Evolutionary conservation across 139 green algal genomes (phyloP).

Genomic region (Pleodorina starrii): DNA sequence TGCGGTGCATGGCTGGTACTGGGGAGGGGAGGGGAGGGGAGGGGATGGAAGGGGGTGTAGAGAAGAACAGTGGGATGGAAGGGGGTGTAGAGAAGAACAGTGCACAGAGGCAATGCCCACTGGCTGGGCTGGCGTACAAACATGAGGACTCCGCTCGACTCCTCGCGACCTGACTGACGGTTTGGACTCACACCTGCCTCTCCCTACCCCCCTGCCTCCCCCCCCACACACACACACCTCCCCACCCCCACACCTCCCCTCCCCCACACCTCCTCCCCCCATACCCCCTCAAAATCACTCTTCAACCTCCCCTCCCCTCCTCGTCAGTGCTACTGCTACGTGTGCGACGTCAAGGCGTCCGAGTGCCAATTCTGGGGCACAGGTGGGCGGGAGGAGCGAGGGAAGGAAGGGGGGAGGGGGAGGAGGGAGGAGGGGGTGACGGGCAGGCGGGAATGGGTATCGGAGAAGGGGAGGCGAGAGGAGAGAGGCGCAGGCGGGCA

Average conservation of each 20-base stretch:
- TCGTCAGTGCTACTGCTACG: slow-evolving; percentile 41
- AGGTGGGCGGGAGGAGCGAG: slow-evolving; percentile 6
- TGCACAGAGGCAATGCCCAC: too few species aligned
- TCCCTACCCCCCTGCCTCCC: background rate
- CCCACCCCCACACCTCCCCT: background rate
- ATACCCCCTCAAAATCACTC: background rate
- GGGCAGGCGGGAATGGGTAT: too few species aligned
- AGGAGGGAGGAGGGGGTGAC: too few species aligned
- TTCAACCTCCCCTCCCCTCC: background rate
- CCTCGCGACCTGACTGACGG: too few species aligned
- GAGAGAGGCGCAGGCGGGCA: too few species aligned
- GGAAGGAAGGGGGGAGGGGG: background rate
- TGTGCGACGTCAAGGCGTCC: slow-evolving; percentile 34
- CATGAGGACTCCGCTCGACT: too few species aligned
- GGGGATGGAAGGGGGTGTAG: background rate
- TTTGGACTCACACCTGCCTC: too few species aligned
- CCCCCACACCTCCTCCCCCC: background rate
- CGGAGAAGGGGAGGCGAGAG: too few species aligned
- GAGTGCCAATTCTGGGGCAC: slow-evolving; percentile 42
- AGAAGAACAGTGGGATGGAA: too few species aligned
- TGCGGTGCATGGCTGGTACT: too few species aligned
- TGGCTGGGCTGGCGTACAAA: background rate
- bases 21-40: too few species aligned
- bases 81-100: too few species aligned
- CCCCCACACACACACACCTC: background rate